Conservation (phyloP, 768 basidiomycete species). For the Pleurotus giganteus region DNA sequence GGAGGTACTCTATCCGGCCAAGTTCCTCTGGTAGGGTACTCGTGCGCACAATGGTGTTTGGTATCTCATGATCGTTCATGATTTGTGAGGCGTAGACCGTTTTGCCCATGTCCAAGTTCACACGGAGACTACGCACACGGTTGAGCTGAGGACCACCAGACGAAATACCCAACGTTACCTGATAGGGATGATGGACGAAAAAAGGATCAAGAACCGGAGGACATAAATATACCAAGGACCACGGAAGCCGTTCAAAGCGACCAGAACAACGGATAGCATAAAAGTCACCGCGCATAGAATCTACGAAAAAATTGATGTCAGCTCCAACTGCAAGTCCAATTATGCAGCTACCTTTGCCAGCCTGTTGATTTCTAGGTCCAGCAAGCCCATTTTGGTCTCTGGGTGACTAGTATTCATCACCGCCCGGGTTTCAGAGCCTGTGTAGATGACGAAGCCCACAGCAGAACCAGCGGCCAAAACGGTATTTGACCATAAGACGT, state of each 20-base stretch:
- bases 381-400: conserved; percentile 86
- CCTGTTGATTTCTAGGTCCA: conserved; percentile 93
- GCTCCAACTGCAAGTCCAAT: background rate
- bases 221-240: conserved; percentile 96
- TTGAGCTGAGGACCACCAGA: background rate
- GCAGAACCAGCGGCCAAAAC: conserved; percentile 94
- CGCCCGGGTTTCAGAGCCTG: conserved; percentile 91
- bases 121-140: conserved; percentile 70
- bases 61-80: conserved; percentile 90
- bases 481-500: conserved; percentile 96
- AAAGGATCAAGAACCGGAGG: conserved; percentile 94
- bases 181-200: conserved; percentile 99
- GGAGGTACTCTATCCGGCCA: conserved; percentile 90
- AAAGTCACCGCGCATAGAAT: conserved; percentile 96
- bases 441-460: conserved; percentile 91
- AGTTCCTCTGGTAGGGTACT: conserved; percentile 96
- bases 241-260: conserved; percentile 94
- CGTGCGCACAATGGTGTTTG: conserved; percentile 94
- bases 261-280: conserved; percentile 84
- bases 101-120: conserved; percentile 99
- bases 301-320: conserved; percentile 35
- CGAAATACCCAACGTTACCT: conserved; percentile 58
- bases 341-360: conserved; percentile 83
- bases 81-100: conserved; percentile 96
- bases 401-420: conserved; percentile 99